A percentile compares a stretch with the other conserved stretches of the same genome.
Conservation (phyloP, 164 flowering plant species). For the Magnolia kwangsiensis region DNA sequence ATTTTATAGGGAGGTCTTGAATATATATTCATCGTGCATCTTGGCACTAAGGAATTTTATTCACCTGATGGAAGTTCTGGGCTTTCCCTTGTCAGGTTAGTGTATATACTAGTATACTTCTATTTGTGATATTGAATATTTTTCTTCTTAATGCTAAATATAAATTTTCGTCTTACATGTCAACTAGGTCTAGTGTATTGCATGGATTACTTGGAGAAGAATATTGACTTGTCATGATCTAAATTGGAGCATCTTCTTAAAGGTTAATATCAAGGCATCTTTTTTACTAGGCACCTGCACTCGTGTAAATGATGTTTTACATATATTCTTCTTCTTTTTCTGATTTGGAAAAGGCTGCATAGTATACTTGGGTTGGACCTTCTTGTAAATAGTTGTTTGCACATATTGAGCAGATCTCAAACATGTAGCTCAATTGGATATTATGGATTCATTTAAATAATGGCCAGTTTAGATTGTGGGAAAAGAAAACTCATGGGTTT, state of each 20-base stretch:
- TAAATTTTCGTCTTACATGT: slow-evolving; percentile 7
- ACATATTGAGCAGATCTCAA: background rate
- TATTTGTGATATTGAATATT: background rate
- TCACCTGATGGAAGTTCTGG: no score
- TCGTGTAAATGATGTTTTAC: background rate
- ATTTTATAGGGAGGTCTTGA: no score
- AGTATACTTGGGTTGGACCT: background rate
- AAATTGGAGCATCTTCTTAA: slow-evolving; percentile 69
- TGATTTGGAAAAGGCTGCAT: background rate
- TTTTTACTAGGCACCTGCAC: background rate
- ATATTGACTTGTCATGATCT: slow-evolving; percentile 84
- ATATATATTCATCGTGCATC: no score
- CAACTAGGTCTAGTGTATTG: slow-evolving; percentile 81
- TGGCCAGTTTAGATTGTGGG: no score
- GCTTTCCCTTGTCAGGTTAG: no score
- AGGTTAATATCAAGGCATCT: slow-evolving; percentile 39
- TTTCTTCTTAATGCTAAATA: background rate
- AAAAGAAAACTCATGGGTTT: no score
- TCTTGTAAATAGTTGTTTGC: background rate
- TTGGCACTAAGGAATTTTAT: no score
- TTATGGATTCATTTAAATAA: no score
- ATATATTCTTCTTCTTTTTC: background rate
- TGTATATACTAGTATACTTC: background rate
- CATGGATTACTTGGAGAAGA: slow-evolving; percentile 95
- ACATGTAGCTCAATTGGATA: background rate